Evolutionary conservation across 2,329 filamentous ascomycete genomes (phyloP).

Genomic region (Botrytis galanthina): DNA sequence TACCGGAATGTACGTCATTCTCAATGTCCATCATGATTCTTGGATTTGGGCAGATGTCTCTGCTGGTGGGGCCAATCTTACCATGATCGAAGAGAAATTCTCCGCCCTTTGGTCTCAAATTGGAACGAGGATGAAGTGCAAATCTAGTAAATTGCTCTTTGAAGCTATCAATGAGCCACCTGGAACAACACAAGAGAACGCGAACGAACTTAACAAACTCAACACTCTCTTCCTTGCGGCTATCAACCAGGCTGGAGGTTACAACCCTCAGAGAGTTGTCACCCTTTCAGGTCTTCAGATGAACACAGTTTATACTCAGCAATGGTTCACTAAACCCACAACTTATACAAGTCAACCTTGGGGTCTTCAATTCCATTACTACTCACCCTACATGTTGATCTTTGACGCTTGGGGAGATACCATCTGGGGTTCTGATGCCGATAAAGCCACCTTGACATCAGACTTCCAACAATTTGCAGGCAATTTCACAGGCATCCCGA

Average conservation of each 20-base stretch:
- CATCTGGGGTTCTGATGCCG: constrained; percentile 55
- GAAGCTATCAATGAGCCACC: constrained; percentile 61
- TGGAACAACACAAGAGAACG: constrained; percentile 50
- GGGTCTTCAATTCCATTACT: constrained; percentile 62
- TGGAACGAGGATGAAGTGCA: constrained; percentile 52
- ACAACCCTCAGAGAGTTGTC: constrained; percentile 54
- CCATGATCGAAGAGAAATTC: constrained; percentile 55
- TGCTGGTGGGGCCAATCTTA: constrained; percentile 45
- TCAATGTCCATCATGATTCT: constrained; percentile 60
- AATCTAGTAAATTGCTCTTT: constrained; percentile 53
- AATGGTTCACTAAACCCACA: constrained; percentile 51
- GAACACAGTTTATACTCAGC: constrained; percentile 51
- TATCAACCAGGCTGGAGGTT: constrained; percentile 53
- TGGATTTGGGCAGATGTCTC: constrained; percentile 58
- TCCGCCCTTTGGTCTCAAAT: constrained; percentile 58
- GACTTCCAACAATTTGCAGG: constrained; percentile 52
- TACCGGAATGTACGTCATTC: constrained; percentile 51
- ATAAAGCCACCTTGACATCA: constrained; percentile 48
- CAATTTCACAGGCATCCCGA: constrained; percentile 55
- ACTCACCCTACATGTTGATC: constrained; percentile 53
- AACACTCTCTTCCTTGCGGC: constrained; percentile 56
- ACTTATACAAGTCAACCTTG: constrained; percentile 53
- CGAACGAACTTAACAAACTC: constrained; percentile 51
- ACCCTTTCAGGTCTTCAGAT: constrained; percentile 52
- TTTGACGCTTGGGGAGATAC: constrained; percentile 57